Evolutionary conservation across 2,329 filamentous ascomycete species (phyloP).

Genomic region (Pseudogymnoascus sp.): DNA sequence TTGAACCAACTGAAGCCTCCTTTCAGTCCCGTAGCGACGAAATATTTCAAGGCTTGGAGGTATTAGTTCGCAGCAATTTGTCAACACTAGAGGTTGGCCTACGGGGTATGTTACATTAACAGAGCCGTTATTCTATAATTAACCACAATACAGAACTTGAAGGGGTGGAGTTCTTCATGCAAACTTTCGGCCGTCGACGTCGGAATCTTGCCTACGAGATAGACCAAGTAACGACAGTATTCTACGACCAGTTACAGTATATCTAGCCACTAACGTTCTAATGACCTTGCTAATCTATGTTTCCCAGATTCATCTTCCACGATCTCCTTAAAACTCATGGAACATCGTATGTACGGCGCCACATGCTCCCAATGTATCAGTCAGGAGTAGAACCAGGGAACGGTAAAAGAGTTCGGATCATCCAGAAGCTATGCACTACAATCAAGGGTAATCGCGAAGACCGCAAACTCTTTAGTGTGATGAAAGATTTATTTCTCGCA

Average conservation of each 20-base stretch:
- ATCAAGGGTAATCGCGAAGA: constrained; percentile 10
- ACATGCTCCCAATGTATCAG: constrained; percentile 14
- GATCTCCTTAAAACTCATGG: constrained; percentile 14
- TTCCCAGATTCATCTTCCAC: constrained; percentile 12
- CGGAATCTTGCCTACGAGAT: constrained; percentile 13
- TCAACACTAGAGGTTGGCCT: neutral
- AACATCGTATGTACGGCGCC: constrained; percentile 12
- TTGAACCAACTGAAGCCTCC: constrained; percentile 9
- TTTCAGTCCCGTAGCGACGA: constrained; percentile 8
- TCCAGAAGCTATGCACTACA: constrained; percentile 4
- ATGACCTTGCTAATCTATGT: neutral
- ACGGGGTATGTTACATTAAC: neutral
- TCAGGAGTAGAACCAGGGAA: neutral
- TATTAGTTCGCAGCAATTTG: neutral
- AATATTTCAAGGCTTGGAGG: constrained; percentile 8
- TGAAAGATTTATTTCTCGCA: constrained; percentile 8
- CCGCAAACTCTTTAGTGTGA: constrained; percentile 13
- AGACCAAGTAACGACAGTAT: constrained; percentile 7
- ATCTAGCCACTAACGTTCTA: neutral
- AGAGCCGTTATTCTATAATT: neutral
- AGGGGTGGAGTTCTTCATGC: constrained; percentile 10
- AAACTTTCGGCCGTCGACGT: constrained; percentile 12
- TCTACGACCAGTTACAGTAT: constrained; percentile 13
- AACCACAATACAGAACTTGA: constrained; percentile 11
- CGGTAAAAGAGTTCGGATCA: neutral